Evolutionary conservation across 148 eudicot species (phyloP), one percentile per base, ranked within the genome.

Genomic region (Fagopyrum esculentum): DNA sequence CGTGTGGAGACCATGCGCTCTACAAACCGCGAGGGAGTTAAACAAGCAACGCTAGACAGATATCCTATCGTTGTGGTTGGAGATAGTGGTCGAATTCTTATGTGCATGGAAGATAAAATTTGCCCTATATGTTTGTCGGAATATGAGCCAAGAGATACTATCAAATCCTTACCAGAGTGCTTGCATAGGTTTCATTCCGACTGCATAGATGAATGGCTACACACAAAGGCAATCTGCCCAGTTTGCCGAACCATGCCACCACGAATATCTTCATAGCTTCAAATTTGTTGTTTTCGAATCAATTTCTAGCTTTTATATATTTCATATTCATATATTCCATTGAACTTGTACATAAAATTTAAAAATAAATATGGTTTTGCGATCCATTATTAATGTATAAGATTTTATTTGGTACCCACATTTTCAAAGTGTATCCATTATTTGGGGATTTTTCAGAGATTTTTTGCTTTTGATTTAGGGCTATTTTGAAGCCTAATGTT

Each of bases 181-280:
- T 72, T 78, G 6, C 97, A 87, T 61, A 85, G 81, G 51, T 91
- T 91, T 61, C 93, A 91, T 79, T 86, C 82, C 0, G 83, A 75
- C 9, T 91, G 93, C 51, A 80, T 91, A 22, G 88, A 89, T 60
- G 86, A 85, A 56, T 91, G 97, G 93, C 86, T 89, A 35, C 70
- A 54, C 3, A 5, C 77, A 19, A 85, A 85, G 6, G 75, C 75
- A 0, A 52, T 87, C 3, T 91, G 97, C 66, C 97, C 97, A 0
- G 78, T 91, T 69, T 91, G 93, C 54, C 73, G 93, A 63, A 79
- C 64, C 4, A 7, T 6, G 6, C 64, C 29, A 59, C 64, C 64
- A 74, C 11, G 19, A 59, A 59, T 10, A 22, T 59, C 50, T 6
- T 48, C 7, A 35, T 35, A 35, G 40, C 40, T 35, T 35, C 2